Conservation (phyloP, 768 basidiomycete genomes). For the Kwoniella europaea region DNA sequence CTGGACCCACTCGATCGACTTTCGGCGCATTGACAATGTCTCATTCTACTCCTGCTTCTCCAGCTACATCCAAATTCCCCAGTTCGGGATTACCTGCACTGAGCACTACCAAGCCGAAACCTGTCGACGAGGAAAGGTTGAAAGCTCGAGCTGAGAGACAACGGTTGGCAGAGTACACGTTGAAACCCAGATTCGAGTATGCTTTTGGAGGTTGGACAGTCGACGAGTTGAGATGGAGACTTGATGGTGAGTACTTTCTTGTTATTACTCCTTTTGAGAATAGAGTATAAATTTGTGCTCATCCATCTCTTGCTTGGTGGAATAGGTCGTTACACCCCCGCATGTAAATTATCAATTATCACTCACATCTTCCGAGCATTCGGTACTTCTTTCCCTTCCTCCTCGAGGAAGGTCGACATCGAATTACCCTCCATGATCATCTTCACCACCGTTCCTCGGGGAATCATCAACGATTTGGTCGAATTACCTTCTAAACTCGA, state of each 20-base stretch:
- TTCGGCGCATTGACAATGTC: conserved; percentile 28
- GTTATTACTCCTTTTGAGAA: neutral
- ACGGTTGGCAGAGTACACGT: conserved; percentile 42
- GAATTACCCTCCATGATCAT: conserved; percentile 37
- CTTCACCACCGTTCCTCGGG: conserved; percentile 38
- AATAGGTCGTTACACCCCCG: conserved; percentile 49
- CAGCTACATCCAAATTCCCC: neutral
- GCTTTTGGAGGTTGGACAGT: conserved; percentile 49
- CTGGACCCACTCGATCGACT: conserved; percentile 28
- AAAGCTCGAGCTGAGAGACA: conserved; percentile 40
- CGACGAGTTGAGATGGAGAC: conserved; percentile 40
- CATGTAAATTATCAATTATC: conserved; percentile 41
- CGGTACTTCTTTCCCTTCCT: conserved; percentile 36
- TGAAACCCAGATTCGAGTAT: conserved; percentile 50
- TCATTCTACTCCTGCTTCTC: conserved; percentile 16
- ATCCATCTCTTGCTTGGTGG: neutral
- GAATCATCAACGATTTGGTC: conserved; percentile 30
- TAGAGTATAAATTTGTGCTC: neutral
- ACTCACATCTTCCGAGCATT: conserved; percentile 39
- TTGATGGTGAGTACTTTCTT: conserved; percentile 40
- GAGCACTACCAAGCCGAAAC: conserved; percentile 43
- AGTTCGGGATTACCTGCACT: conserved; percentile 38
- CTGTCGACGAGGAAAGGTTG: conserved; percentile 29
- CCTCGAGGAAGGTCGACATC: conserved; percentile 24
- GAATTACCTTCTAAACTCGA: conserved; percentile 30